phyloP scores from a whole-genome alignment of 495 filamentous ascomycete genomes.

The Lasiosphaeriaceae sp. region DNA sequence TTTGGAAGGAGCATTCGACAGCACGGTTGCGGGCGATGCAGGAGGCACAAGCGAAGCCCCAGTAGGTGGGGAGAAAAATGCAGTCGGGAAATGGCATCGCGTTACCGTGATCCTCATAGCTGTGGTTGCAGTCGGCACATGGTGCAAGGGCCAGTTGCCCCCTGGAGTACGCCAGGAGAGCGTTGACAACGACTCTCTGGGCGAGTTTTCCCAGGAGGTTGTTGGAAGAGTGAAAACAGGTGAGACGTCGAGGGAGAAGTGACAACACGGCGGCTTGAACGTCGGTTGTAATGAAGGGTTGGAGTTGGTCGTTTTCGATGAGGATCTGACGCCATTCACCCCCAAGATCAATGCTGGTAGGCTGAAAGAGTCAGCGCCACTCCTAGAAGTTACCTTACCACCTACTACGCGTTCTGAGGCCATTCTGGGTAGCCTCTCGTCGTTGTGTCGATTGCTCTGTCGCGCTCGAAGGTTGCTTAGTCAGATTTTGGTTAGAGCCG shows the following conservation, averaged over 20 bases:
- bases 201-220: neutral
- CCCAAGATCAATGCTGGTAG: neutral
- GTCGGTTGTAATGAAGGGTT: neutral
- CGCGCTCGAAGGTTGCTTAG: no score
- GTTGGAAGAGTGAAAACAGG: neutral
- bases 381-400: no score
- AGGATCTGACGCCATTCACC: neutral
- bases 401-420: no score
- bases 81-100: neutral
- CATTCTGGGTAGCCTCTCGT: no score
- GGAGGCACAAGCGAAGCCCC: neutral
- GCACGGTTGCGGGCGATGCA: neutral
- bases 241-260: neutral
- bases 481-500: no score
- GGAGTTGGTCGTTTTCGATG: neutral
- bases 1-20: neutral
- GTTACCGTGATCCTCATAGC: neutral
- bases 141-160: neutral
- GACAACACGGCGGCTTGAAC: neutral
- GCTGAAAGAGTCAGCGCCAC: neutral
- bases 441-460: no score
- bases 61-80: neutral
- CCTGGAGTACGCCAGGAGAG: neutral
- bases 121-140: neutral
- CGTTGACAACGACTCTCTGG: neutral